Percentiles rank a stretch among this genome's conserved stretches.
Conservation (phyloP, 2,329 filamentous ascomycete genomes). For the Fusarium camptoceras region DNA sequence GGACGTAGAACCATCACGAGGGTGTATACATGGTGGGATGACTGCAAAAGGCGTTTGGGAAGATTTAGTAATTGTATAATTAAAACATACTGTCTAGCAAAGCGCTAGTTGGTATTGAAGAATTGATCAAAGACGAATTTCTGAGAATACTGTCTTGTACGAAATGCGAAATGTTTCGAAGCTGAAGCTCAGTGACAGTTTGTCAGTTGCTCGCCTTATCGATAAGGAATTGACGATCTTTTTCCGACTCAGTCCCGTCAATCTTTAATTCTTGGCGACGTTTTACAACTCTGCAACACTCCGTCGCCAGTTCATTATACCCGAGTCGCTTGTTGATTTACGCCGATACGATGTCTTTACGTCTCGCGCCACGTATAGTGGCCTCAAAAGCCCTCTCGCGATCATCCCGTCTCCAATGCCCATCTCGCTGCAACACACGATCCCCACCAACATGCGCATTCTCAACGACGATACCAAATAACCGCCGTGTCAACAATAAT, state of each 20-base stretch:
- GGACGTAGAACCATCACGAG: conserved; percentile 5
- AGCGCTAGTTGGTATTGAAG: not conserved
- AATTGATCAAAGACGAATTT: not conserved
- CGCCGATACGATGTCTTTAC: conserved; percentile 8
- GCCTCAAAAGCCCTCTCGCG: not conserved
- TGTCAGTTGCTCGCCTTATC: conserved; percentile 29
- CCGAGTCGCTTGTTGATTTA: not conserved
- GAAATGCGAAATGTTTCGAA: not conserved
- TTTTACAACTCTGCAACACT: not conserved
- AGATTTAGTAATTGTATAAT: conserved; percentile 36
- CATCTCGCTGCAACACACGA: not conserved
- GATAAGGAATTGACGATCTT: conserved; percentile 30
- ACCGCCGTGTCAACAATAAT: not conserved
- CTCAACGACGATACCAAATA: conserved; percentile 10
- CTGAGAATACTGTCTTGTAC: not conserved
- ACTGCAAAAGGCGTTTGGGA: conserved; percentile 39
- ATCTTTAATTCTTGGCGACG: not conserved
- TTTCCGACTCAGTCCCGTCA: conserved; percentile 1
- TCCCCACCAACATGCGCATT: conserved; percentile 12
- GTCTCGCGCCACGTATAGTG: not conserved
- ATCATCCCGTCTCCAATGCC: not conserved
- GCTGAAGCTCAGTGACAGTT: not conserved
- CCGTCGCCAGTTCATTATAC: not conserved
- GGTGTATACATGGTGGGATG: conserved; percentile 3
- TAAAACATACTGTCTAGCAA: conserved; percentile 16